Evolutionary conservation across 768 basidiomycete species (phyloP).

Genomic region (Kwoniella bestiolae): DNA sequence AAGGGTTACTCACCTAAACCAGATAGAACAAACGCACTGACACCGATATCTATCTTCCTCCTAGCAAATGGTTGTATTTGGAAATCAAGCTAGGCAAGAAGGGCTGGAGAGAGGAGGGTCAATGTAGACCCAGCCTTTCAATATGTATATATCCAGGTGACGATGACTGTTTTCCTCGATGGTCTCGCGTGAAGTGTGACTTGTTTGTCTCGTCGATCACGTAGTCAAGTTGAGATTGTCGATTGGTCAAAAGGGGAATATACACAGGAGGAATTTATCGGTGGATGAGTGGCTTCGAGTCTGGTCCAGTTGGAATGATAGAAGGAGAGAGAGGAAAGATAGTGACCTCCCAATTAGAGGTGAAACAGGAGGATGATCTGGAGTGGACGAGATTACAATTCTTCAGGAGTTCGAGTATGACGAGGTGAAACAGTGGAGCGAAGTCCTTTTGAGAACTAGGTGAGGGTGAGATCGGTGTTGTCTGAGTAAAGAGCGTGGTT

Average conservation of each 20-base stretch:
- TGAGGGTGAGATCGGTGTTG: not conserved
- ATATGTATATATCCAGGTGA: constrained; percentile 3
- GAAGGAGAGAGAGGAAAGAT: not conserved
- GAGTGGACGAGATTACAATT: constrained; percentile 22
- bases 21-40: not conserved
- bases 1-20: constrained; percentile 12
- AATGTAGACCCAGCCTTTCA: not conserved
- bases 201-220: not conserved
- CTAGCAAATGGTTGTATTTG: not conserved
- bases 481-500: constrained; percentile 2
- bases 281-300: constrained; percentile 8
- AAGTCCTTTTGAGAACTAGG: not conserved
- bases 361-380: constrained; percentile 3
- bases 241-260: constrained; percentile 5
- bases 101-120: not conserved
- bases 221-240: not conserved
- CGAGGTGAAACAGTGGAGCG: not conserved
- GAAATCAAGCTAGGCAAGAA: not conserved
- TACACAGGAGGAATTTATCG: not conserved
- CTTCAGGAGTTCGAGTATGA: not conserved
- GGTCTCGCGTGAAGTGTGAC: constrained; percentile 9
- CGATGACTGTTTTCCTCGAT: not conserved
- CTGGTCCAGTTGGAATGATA: constrained; percentile 13
- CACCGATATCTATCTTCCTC: not conserved
- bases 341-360: not conserved